Conservation (phyloP, 1,284 basidiomycete species). For the Rhodotorula sp. region DNA sequence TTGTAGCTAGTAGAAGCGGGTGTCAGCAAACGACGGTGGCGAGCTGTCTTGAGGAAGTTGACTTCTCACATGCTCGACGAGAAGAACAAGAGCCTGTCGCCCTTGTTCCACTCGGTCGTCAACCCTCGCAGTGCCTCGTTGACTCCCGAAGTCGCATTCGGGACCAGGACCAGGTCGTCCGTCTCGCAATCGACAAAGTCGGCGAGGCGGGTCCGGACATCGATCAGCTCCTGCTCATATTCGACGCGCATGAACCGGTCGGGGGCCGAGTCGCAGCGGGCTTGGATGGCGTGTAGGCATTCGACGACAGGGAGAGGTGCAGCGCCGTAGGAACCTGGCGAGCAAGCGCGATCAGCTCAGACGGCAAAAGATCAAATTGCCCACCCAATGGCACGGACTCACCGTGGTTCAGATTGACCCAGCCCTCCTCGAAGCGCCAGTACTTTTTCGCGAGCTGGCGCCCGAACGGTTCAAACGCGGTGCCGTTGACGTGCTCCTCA, state of each 20-base stretch:
- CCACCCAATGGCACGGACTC: neutral
- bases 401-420: constrained; percentile 41
- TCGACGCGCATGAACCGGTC: constrained; percentile 36
- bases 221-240: constrained; percentile 22
- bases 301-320: constrained; percentile 29
- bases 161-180: constrained; percentile 46
- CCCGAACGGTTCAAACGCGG: constrained; percentile 40
- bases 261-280: constrained; percentile 20
- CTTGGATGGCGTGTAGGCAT: constrained; percentile 14
- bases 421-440: constrained; percentile 44
- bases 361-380: no score
- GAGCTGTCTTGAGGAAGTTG: constrained; percentile 4
- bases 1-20: constrained; percentile 42
- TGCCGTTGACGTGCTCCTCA: constrained; percentile 45
- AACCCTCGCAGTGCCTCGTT: constrained; percentile 45
- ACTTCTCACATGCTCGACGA: constrained; percentile 22
- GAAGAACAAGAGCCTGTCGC: constrained; percentile 44
- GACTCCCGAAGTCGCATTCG: constrained; percentile 47
- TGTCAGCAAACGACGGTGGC: neutral
- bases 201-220: constrained; percentile 22
- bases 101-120: constrained; percentile 41
- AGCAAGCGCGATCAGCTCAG: no score
- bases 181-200: constrained; percentile 36
- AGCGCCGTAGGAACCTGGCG: constrained; percentile 34
- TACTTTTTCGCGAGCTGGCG: constrained; percentile 42